Evolutionary conservation across 805 yeast genomes (phyloP).

Genomic region (Cyberlindnera maritima): DNA sequence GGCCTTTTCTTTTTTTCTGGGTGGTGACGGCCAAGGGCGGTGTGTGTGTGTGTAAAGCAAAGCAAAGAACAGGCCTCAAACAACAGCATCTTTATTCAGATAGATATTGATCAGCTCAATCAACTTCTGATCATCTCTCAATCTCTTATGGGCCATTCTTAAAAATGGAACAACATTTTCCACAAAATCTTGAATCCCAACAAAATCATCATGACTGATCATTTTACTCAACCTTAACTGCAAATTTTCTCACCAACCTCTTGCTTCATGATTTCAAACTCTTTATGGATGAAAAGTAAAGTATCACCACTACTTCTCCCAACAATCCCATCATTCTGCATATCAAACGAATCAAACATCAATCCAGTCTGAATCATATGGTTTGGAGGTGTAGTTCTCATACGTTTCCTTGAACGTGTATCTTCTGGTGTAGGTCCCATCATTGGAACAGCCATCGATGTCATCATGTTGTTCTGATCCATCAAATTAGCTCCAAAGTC

Average conservation of each 20-base stretch:
- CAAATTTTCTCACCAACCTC: constrained; percentile 22
- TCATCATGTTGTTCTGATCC: constrained; percentile 10
- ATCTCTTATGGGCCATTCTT: constrained; percentile 23
- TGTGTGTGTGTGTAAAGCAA: too few relatives aligned
- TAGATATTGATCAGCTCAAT: constrained; percentile 23
- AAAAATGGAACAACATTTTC: constrained; percentile 21
- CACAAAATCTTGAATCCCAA: constrained; percentile 16
- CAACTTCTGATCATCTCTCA: constrained; percentile 19
- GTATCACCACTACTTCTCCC: constrained; percentile 23
- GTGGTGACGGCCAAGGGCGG: too few relatives aligned
- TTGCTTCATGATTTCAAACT: constrained; percentile 22
- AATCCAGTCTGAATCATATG: constrained; percentile 10
- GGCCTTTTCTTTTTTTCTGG: too few relatives aligned
- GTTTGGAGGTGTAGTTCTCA: constrained; percentile 8
- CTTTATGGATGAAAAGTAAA: constrained; percentile 21
- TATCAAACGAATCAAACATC: constrained; percentile 11
- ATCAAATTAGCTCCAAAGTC: constrained; percentile 7
- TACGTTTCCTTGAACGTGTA: constrained; percentile 7
- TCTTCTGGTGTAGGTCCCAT: constrained; percentile 2
- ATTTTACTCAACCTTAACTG: constrained; percentile 18
- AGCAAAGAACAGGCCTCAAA: too few relatives aligned
- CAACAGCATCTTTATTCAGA: constrained; percentile 15
- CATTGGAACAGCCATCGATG: constrained; percentile 4
- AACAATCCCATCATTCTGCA: constrained; percentile 1
- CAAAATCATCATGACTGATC: constrained; percentile 20